Evolutionary conservation across 2,329 filamentous ascomycete genomes (phyloP), one percentile per base, ranked within the genome.

Genomic region (Ascocoryne sarcoides): DNA sequence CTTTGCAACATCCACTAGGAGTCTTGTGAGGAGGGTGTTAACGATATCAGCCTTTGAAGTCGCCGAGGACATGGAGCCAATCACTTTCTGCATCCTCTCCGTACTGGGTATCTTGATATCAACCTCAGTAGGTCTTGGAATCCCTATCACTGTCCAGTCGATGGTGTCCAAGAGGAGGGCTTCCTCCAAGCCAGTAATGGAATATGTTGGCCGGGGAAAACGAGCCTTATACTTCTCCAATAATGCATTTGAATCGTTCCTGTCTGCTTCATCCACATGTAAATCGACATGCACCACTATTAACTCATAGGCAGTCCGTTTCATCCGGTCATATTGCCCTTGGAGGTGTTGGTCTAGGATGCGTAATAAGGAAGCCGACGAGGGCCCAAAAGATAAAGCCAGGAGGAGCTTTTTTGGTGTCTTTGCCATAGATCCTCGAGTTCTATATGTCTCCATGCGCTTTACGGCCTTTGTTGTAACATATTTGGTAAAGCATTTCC

Each of bases 301-400:
- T 28, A 94, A 65, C 34, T 81, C 75, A 58, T 85, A 95, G 0
- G 75, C 74, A 4, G 77, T 65, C 37, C 78, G 73, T 4, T 76
- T 75, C 50, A 77, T 78, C 44, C 76, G 79, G 32, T 71, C 67
- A 30, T 73, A 69, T 58, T 90, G 82, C 39, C 71, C 73, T 49
- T 74, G 68, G 33, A 84, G 68, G 55, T 87, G 84, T 45, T 72
- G 66, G 60, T 85, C 75, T 39, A 96, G 67, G 16, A 94, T 70
- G 53, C 90, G 75, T 20, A 94, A 68, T 32, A 98, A 68, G 10
- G 79, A 75, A 10, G 83, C 71, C 0, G 90, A 96, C 1, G 84
- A 92, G 1, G 83, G 68, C 1, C 92, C 90, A 54, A 87, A 81
- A 0, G 89, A 95, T 2, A 95, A 66, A 4, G 88, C 86, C 15